A percentile compares a stretch with the other conserved stretches of the same genome.
Conservation (phyloP, 495 filamentous ascomycete species). For the Aspergillus haitiensis region DNA sequence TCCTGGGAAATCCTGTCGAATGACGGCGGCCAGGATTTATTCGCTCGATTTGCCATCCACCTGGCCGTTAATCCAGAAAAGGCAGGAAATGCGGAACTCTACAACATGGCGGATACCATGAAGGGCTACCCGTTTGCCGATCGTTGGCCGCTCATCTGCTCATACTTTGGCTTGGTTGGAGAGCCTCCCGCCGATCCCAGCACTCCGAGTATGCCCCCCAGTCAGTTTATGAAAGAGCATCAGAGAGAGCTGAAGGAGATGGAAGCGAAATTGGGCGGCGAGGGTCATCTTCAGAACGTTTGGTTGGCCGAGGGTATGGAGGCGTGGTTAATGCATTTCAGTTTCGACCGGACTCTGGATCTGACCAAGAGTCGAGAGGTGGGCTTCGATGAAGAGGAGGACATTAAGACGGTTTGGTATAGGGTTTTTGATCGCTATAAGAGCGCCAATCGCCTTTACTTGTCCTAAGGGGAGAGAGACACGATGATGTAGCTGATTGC, state of each 20-base stretch:
- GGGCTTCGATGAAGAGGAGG: slow-evolving; percentile 6
- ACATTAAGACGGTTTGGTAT: slow-evolving; percentile 3
- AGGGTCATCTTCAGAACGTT: slow-evolving; percentile 2
- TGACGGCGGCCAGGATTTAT: slow-evolving; percentile 2
- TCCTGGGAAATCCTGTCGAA: slow-evolving; percentile 2
- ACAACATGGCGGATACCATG: slow-evolving; percentile 5
- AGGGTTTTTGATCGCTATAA: slow-evolving; percentile 6
- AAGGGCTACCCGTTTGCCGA: slow-evolving; percentile 1
- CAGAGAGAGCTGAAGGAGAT: not conserved
- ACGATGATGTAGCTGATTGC: not conserved
- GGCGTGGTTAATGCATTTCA: slow-evolving; percentile 6
- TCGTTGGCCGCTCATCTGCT: not conserved
- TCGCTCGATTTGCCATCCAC: not conserved
- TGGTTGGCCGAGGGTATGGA: slow-evolving; percentile 3
- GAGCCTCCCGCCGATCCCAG: slow-evolving; percentile 2
- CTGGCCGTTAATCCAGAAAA: slow-evolving; percentile 2
- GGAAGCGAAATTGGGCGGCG: slow-evolving; percentile 3
- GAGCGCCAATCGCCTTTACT: not conserved
- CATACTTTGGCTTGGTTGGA: slow-evolving; percentile 2
- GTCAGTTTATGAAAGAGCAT: slow-evolving; percentile 6
- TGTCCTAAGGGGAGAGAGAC: slow-evolving; percentile 2
- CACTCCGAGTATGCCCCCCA: not conserved
- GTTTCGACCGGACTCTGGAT: slow-evolving; percentile 3
- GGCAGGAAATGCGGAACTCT: slow-evolving; percentile 5
- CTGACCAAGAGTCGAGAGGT: slow-evolving; percentile 1